A percentile compares a stretch with the other conserved stretches of the same genome.
Conservation (phyloP, 345 rosid species). For the Citrus sinensis region DNA sequence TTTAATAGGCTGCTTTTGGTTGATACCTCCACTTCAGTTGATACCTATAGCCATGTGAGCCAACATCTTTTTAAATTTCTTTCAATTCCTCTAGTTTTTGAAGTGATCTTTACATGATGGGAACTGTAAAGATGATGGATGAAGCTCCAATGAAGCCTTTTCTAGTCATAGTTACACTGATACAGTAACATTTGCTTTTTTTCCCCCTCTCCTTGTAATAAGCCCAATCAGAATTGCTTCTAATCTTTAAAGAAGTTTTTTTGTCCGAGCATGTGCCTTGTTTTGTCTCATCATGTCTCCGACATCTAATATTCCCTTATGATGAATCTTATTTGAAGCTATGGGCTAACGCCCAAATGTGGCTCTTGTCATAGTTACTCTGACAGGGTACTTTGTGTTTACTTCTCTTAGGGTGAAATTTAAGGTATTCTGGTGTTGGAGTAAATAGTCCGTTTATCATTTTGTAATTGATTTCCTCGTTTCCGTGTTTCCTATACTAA, state of each 20-base stretch:
- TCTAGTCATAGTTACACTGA: conserved; percentile 47
- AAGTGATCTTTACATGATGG: conserved; percentile 33
- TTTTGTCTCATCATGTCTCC: not conserved
- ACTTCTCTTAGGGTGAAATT: not conserved
- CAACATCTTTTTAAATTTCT: conserved; percentile 8
- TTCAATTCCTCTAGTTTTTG: not conserved
- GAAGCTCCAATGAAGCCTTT: conserved; percentile 33
- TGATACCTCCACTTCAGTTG: conserved; percentile 3
- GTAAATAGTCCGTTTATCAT: not conserved
- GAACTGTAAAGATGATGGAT: conserved; percentile 23
- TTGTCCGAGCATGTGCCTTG: not conserved
- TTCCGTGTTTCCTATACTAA: conserved; percentile 28
- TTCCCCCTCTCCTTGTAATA: not conserved
- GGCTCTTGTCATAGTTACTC: conserved; percentile 52
- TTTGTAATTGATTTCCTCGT: conserved; percentile 28
- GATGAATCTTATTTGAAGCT: conserved; percentile 29
- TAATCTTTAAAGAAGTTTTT: not conserved
- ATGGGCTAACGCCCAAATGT: conserved; percentile 36
- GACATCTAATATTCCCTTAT: conserved; percentile 13
- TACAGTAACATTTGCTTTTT: conserved; percentile 10
- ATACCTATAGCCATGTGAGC: not conserved
- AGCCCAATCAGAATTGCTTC: not conserved
- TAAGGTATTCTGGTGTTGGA: not conserved
- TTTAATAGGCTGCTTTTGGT: conserved; percentile 12
- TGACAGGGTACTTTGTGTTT: conserved; percentile 18